Evolutionary conservation across 2,329 filamentous ascomycete genomes (phyloP).

Genomic region (Chaetomiaceae sp.): DNA sequence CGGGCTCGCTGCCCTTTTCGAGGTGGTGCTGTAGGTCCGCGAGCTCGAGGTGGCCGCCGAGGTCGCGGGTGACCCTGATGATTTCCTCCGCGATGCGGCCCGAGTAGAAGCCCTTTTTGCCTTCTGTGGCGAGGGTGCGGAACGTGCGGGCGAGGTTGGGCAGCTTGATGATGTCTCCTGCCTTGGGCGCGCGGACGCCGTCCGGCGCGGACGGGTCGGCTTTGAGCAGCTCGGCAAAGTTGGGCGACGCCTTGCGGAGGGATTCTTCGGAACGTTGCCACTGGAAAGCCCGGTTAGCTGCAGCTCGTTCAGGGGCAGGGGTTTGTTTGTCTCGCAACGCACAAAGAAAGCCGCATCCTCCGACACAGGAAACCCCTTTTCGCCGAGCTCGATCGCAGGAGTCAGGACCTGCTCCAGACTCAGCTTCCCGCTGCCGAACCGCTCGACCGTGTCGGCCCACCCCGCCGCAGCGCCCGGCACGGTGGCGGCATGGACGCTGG

Average conservation of each 20-base stretch:
- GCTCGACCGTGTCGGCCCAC: conserved; percentile 85
- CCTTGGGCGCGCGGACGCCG: conserved; percentile 67
- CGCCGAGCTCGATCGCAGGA: conserved; percentile 80
- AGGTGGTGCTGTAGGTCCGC: conserved; percentile 78
- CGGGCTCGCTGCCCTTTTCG: conserved; percentile 64
- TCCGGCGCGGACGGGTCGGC: conserved; percentile 61
- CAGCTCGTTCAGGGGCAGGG: neutral
- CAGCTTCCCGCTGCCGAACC: conserved; percentile 84
- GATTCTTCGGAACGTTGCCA: conserved; percentile 64
- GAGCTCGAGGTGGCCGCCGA: conserved; percentile 72
- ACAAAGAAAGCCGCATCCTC: conserved; percentile 69
- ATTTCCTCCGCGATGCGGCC: conserved; percentile 78
- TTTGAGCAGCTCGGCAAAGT: conserved; percentile 84
- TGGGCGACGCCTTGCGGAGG: conserved; percentile 73
- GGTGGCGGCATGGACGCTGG: conserved; percentile 75
- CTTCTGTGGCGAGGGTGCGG: conserved; percentile 68
- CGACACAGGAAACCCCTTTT: conserved; percentile 85
- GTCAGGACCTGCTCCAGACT: conserved; percentile 70
- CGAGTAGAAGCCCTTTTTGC: conserved; percentile 87
- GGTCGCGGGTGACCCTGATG: conserved; percentile 69
- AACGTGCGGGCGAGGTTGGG: conserved; percentile 78
- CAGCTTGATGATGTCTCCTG: conserved; percentile 88
- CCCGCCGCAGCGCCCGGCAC: conserved; percentile 88
- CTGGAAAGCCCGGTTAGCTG: conserved; percentile 39
- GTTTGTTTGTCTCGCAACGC: conserved; percentile 31